Conservation (phyloP, 1,139 yeast species). For the Nakaseomyces uthaithaninus region DNA sequence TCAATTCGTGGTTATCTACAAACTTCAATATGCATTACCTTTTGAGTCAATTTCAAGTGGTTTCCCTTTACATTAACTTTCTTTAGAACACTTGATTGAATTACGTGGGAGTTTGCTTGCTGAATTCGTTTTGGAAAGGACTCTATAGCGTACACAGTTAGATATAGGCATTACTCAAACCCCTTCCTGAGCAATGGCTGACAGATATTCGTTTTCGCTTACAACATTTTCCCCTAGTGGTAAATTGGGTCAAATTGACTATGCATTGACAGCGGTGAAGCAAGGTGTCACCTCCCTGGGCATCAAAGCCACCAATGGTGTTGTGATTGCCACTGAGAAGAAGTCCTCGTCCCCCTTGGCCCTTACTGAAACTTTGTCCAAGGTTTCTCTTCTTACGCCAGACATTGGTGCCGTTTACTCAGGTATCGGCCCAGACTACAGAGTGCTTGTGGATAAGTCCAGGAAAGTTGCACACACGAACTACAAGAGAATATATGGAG, state of each 20-base stretch:
- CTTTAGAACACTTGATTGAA: too few relatives aligned
- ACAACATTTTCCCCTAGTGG: constrained; percentile 98
- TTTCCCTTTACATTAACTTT: too few relatives aligned
- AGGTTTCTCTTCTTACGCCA: constrained; percentile 82
- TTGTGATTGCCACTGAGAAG: constrained; percentile 94
- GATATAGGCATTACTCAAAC: too few relatives aligned
- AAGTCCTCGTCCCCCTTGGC: constrained; percentile 75
- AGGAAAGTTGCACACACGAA: constrained; percentile 88
- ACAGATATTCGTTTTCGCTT: constrained; percentile 92
- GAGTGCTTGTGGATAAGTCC: constrained; percentile 89
- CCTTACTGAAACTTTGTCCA: constrained; percentile 65
- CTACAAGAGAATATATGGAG: constrained; percentile 88
- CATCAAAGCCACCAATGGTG: constrained; percentile 92
- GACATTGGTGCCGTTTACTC: constrained; percentile 94
- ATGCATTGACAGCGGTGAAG: constrained; percentile 94
- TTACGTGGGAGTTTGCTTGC: too few relatives aligned
- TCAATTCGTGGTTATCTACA: too few relatives aligned
- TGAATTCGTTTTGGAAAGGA: too few relatives aligned
- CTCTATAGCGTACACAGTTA: too few relatives aligned
- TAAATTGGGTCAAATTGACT: constrained; percentile 94
- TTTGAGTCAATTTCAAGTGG: too few relatives aligned
- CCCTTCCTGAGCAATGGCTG: constrained; percentile 82
- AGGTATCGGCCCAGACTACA: constrained; percentile 98
- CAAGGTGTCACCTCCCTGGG: constrained; percentile 98
- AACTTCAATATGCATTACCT: too few relatives aligned